phyloP scores from a whole-genome alignment of 345 rosid genomes.

The Cardamine chenopodiifolia region DNA sequence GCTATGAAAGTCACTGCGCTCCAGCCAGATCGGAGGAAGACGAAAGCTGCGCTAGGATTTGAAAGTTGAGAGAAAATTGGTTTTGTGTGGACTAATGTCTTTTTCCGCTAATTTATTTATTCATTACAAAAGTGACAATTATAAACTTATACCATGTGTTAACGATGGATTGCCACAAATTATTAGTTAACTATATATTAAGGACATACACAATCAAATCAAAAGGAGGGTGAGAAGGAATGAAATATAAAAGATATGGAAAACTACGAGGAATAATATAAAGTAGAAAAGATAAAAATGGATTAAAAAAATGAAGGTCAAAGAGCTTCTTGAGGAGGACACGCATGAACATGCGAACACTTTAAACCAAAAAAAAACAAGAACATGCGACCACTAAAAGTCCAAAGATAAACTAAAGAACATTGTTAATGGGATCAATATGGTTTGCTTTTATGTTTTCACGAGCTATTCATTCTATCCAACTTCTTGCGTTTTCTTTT shows the following conservation, averaged over 20 bases:
- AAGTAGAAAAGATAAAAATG: slow-evolving; percentile 32
- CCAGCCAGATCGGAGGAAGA: no score
- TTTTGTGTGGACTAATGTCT: no score
- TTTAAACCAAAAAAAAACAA: slow-evolving; percentile 16
- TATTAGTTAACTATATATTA: background rate
- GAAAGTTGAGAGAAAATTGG: no score
- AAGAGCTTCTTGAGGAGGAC: slow-evolving; percentile 38
- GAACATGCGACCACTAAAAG: slow-evolving; percentile 40
- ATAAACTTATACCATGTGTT: background rate
- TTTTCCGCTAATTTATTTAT: background rate
- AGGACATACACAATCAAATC: background rate
- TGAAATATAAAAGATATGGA: slow-evolving; percentile 22
- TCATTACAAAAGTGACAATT: background rate
- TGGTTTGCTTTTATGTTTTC: slow-evolving; percentile 20
- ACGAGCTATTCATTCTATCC: slow-evolving; percentile 27
- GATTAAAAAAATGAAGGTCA: slow-evolving; percentile 26
- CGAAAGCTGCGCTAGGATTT: no score
- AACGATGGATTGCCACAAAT: background rate
- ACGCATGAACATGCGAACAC: slow-evolving; percentile 41
- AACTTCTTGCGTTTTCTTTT: no score
- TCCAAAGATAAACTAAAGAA: slow-evolving; percentile 30
- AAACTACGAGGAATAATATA: slow-evolving; percentile 35
- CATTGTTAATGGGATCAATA: slow-evolving; percentile 46
- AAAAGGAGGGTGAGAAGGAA: slow-evolving; percentile 23
- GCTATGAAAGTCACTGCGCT: no score